Conservation (phyloP, 257 asterid genomes). For the Fraxinus americana region DNA sequence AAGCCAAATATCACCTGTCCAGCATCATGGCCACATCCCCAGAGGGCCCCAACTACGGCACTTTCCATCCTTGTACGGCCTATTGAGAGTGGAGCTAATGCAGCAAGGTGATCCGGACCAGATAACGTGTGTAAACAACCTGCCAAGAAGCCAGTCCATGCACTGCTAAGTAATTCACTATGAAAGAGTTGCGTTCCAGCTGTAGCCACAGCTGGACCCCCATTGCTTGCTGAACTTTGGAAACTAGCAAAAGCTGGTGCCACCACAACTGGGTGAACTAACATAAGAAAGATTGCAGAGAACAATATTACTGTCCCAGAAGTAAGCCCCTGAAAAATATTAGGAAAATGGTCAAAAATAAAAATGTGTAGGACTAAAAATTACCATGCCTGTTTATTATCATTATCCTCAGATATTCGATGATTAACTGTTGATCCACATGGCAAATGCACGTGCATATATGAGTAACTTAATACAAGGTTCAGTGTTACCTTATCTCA, state of each 20-base stretch:
- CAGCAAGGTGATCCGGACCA: constrained; percentile 98
- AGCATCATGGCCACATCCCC: constrained; percentile 99
- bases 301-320: constrained; percentile 53
- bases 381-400: constrained; percentile 11
- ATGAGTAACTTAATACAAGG: background rate
- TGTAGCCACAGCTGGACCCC: constrained; percentile 53
- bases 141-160: constrained; percentile 96
- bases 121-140: constrained; percentile 97
- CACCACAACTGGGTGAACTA: constrained; percentile 60
- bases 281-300: constrained; percentile 52
- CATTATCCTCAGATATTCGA: background rate
- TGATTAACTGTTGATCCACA: no score
- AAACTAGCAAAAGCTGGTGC: constrained; percentile 77
- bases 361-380: constrained; percentile 18
- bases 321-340: constrained; percentile 56
- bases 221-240: constrained; percentile 54
- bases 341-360: background rate
- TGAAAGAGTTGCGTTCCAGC: constrained; percentile 48
- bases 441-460: background rate
- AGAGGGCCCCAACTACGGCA: constrained; percentile 94
- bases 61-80: constrained; percentile 87
- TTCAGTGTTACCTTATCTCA: background rate
- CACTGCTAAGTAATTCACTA: constrained; percentile 72
- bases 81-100: constrained; percentile 93
- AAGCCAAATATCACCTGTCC: constrained; percentile 87